A percentile compares a stretch with the other conserved stretches of the same genome.
Evolutionary conservation across 352 stramenopile genomes (phyloP).

Genomic region (Phytophthora colocasiae): DNA sequence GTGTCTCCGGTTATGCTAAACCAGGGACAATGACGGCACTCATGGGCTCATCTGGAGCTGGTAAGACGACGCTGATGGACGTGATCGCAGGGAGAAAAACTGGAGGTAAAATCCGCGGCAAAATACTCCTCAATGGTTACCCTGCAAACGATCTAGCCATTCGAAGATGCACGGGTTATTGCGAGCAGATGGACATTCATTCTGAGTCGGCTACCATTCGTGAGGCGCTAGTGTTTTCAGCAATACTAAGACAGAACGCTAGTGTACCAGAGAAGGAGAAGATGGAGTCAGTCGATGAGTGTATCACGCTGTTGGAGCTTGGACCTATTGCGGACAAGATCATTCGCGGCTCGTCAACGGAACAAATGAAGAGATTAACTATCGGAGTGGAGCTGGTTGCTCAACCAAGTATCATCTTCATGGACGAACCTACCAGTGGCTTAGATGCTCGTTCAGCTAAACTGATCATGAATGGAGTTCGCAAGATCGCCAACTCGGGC

Average conservation of each 20-base stretch:
- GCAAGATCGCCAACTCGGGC: conserved; percentile 82
- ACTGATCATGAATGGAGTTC: conserved; percentile 88
- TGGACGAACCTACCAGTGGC: conserved; percentile 90
- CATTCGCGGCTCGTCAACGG: conserved; percentile 58
- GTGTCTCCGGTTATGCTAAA: conserved; percentile 66
- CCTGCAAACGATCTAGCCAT: conserved; percentile 56
- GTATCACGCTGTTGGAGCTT: conserved; percentile 63
- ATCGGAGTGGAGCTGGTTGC: conserved; percentile 93
- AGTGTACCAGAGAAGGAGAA: conserved; percentile 46
- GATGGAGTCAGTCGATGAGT: conserved; percentile 56
- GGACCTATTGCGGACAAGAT: conserved; percentile 59
- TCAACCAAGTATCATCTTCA: conserved; percentile 86
- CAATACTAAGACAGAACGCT: conserved; percentile 70
- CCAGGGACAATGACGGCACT: conserved; percentile 76
- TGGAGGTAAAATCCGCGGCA: conserved; percentile 73
- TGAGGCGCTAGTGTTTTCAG: conserved; percentile 92
- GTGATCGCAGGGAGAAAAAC: conserved; percentile 94
- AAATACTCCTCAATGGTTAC: conserved; percentile 69
- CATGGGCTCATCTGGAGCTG: conserved; percentile 79
- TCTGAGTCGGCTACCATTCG: conserved; percentile 88
- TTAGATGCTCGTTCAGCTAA: conserved; percentile 87
- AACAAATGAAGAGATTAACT: conserved; percentile 71
- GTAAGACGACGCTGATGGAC: conserved; percentile 96
- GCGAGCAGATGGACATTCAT: conserved; percentile 92
- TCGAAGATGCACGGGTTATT: conserved; percentile 62